A percentile compares a stretch with the other conserved stretches of the same genome.
Evolutionary conservation across 1,284 basidiomycete genomes (phyloP).

Genomic region (Xerocomus amazonicus): DNA sequence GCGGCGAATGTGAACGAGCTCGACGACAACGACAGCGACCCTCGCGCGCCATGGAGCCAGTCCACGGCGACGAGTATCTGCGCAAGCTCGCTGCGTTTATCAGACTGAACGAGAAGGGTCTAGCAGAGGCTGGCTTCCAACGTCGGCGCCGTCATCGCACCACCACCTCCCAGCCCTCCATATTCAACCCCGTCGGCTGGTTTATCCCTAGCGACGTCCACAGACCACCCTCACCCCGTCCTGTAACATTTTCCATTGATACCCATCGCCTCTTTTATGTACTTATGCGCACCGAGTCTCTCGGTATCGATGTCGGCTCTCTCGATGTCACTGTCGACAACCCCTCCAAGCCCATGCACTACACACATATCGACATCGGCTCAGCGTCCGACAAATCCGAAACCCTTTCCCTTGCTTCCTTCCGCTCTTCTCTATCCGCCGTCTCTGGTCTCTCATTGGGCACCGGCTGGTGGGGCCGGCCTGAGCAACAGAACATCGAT

Average conservation of each 20-base stretch:
- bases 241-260: conserved; percentile 68
- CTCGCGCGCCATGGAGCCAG: conserved; percentile 48
- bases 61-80: conserved; percentile 72
- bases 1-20: conserved; percentile 8
- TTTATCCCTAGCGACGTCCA: conserved; percentile 39
- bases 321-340: conserved; percentile 73
- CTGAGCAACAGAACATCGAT: conserved; percentile 59
- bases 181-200: conserved; percentile 65
- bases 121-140: conserved; percentile 61
- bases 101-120: conserved; percentile 61
- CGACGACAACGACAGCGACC: conserved; percentile 11
- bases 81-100: conserved; percentile 66
- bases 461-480: conserved; percentile 62
- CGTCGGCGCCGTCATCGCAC: conserved; percentile 46
- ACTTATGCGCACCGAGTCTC: conserved; percentile 80
- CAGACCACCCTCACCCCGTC: conserved; percentile 40
- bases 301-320: conserved; percentile 72
- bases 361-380: conserved; percentile 52
- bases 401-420: conserved; percentile 72
- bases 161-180: conserved; percentile 35
- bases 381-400: conserved; percentile 62
- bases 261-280: conserved; percentile 85
- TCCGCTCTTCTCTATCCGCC: conserved; percentile 74
- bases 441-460: conserved; percentile 75
- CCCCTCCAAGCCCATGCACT: conserved; percentile 72